These are phyloP conservation scores for Cercospora sesami DNA, from an alignment of 2,329 filamentous ascomycete genomes.

Conservation along the genomic window DNA sequence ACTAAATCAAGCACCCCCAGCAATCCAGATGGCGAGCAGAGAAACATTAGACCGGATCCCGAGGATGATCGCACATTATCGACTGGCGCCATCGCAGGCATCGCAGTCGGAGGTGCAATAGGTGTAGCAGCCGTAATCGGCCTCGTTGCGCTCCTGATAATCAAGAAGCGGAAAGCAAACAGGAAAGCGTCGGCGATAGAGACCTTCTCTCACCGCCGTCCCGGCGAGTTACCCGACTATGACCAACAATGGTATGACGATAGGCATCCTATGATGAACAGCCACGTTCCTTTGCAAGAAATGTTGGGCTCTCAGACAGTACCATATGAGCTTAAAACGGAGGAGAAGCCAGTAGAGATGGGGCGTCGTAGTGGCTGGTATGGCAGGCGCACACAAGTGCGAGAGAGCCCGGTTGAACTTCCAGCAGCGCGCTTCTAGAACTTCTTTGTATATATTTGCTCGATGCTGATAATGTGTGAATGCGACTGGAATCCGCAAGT, in stretches of 20 bases:
- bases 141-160: neutral
- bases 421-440: neutral
- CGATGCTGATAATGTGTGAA: neutral
- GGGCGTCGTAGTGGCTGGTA: neutral
- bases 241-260: neutral
- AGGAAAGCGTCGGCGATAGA: neutral
- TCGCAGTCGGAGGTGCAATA: neutral
- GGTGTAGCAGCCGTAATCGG: neutral
- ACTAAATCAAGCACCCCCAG: neutral
- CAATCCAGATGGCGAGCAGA: neutral
- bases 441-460: neutral
- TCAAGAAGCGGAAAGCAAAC: neutral
- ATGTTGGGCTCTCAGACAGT: constrained; percentile 6
- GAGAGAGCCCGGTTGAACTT: constrained; percentile 1
- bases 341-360: constrained; percentile 13
- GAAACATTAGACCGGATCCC: neutral
- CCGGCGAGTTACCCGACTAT: neutral
- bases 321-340: constrained; percentile 12
- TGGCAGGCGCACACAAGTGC: neutral
- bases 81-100: constrained; percentile 11
- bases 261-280: constrained; percentile 2
- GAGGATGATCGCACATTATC: neutral
- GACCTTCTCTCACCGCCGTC: neutral
- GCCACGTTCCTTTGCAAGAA: constrained; percentile 6
- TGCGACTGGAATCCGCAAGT: too few relatives aligned